Percentiles rank a stretch among this genome's conserved stretches.
Evolutionary conservation across 495 filamentous ascomycete genomes (phyloP).

Genomic region (Penicillium verhagenii): DNA sequence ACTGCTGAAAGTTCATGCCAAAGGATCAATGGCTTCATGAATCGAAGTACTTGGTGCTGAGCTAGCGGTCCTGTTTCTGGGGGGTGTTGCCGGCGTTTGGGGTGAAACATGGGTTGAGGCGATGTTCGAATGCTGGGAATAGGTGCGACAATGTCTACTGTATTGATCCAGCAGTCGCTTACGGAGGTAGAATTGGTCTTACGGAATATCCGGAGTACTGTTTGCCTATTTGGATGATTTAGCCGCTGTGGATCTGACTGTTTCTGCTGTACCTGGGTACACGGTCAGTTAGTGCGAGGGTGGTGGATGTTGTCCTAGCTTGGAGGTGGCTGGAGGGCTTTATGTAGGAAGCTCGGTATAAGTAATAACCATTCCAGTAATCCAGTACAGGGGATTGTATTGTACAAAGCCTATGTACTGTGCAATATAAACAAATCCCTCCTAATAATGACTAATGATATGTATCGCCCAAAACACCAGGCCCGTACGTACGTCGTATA

Average conservation of each 20-base stretch:
- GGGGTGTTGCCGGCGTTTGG: too few relatives aligned
- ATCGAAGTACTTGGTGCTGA: too few relatives aligned
- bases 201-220: not conserved
- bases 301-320: not conserved
- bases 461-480: conserved; percentile 2
- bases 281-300: too few relatives aligned
- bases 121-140: too few relatives aligned
- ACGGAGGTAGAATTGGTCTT: too few relatives aligned
- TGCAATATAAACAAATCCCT: not conserved
- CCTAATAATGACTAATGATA: conserved; percentile 11
- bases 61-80: not conserved
- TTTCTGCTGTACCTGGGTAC: too few relatives aligned
- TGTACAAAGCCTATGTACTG: conserved; percentile 3
- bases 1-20: too few relatives aligned
- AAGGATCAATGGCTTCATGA: too few relatives aligned
- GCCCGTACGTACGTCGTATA: not conserved
- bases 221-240: not conserved
- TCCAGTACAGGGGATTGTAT: not conserved
- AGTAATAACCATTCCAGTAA: not conserved
- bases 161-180: too few relatives aligned
- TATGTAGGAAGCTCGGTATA: not conserved
- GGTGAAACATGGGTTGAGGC: not conserved
- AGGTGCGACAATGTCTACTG: too few relatives aligned
- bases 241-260: not conserved
- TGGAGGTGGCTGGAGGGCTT: too few relatives aligned